Base-by-base conservation (phyloP, 2,329 filamentous ascomycete genomes). In the Pseudogymnoascus sp. region DNA sequence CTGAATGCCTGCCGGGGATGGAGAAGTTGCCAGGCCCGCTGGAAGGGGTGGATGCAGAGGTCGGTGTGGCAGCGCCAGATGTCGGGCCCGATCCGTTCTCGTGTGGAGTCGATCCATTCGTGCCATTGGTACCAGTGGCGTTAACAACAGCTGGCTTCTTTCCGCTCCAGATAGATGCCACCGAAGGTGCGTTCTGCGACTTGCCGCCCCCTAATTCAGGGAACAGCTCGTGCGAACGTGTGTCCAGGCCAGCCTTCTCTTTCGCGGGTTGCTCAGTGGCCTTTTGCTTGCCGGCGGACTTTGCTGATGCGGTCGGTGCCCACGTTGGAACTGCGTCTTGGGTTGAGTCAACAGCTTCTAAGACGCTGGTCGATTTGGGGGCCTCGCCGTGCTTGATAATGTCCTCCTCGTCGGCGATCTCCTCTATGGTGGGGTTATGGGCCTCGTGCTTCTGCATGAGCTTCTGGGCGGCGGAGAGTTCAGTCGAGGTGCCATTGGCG, bases 161-260 rank as follows among this genome's bases (percentile, higher is more conserved):
- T 36, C 83, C 84, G 65, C 88, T 88, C 92, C 93, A 97, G 68
- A 89, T 86, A 52, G 87, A 85, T 55, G 87, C 81, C 63, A 85
- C 81, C 67, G 84, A 82, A 62, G 85, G 80, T 65, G 82, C 75
- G 15, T 77, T 75, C 35, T 85, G 79, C 75, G 85, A 79, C 74
- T 85, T 86, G 21, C 78, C 83, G 65, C 84, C 82, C 61, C 92
- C 93, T 55, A 99, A 84, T 69, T 92, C 87, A n/a, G 94, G 94
- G 81, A 99, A 99, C 64, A 90, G 80, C 75, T 97, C 92, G 72
- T 95, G 89, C 15, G 90, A 96, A 71, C 90, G 83, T 18, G 90
- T 92, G 74, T 97, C 90, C 65, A 97, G 78, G 60, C 80, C 69
- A 45, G 77, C 67, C 62, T 70, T 69, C 48, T 72, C 69, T 60